Evolutionary conservation across 345 rosid species (phyloP), one percentile per base, ranked within the genome.

Genomic region (Ricinus communis): DNA sequence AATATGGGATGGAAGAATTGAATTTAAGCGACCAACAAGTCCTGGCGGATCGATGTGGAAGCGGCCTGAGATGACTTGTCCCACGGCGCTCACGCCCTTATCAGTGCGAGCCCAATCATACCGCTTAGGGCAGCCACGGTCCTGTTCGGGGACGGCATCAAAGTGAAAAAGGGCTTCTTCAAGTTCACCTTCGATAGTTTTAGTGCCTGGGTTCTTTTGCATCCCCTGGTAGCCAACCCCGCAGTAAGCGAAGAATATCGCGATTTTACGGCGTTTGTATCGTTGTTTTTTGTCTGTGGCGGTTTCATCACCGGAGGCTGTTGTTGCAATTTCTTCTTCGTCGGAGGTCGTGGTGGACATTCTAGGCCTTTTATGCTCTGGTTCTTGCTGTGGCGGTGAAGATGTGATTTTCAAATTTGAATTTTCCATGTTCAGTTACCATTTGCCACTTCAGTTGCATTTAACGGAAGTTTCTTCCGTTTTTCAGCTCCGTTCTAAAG

Each of bases 171-270:
- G 87, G 50, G 97, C 97, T 63, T 95, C 98, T 70, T 92, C 98
- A 49, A 95, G 93, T 71, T 95, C 99, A 51, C 94, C 96, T 82
- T 95, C 98, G 31, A 92, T 95, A 77, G 99, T 95, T 74, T 87
- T 89, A 50, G 99, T 98, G 61, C 97, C 96, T 1, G 97, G 99
- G 61, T 92, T 95, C 69, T 90, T 92, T 67, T 92, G 98, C 98
- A 95, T 95, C n/a, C 97, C 99, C 47, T 95, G 99, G 68, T 95
- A 95, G 6, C 97, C 99, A 8, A 89, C 99, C 25, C 99, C 97
- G 56, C 99, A 92, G 72, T 90, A 95, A 0, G 99, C 93, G 50
- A 95, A 90, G 82, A 88, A 84, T 16, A 95, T 92, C 2, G 99
- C 97, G 64, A 95, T 79, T 74, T 95, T 95, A 24, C 99, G 93